Base-by-base conservation (phyloP, 495 filamentous ascomycete species). In the Usnea hakonensis region DNA sequence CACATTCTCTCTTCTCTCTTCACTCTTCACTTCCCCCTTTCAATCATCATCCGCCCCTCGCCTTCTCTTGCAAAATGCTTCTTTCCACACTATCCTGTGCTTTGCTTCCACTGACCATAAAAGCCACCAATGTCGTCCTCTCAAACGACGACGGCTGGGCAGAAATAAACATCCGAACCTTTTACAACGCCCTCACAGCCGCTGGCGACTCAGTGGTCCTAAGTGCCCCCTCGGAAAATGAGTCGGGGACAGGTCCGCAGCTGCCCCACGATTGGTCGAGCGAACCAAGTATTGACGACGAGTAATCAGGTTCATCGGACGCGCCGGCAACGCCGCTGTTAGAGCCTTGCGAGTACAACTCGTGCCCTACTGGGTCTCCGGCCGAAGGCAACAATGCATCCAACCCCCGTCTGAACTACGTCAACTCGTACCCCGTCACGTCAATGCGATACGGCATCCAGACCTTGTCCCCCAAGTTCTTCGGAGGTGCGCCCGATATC, bases 101-200 rank as follows among this genome's bases (percentile, higher is more conserved):
- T 11, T 53, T 62, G 13, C 53, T 62, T 14, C 60, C 60, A 26
- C 38, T 62, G 26, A 14, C 55, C 10, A 55, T n/a, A 14, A 57
- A 33, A 56, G 38, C 26, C 52, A 62, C 60, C 35, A 85, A 84
- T 62, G 82, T 87, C 65, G 70, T 89, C 55, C 83, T 83, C 33
- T 82, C 81, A 55, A 88, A 89, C 66, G 86, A 88, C 64, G 86
- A 89, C 73, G 85, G 86, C 26, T 89, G 85, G 85, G 86, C 85
- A 5, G 85, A 87, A 67, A 79, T 77, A 19, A 88, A 89, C 64
- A 76, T 85, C 37, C 78, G 86, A 19, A 71, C 75, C 2, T 72
- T 87, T 48, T 82, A 81, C 71, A 67, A 80, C 56, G 69, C 77
- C 2, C 73, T 89, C 10, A 74, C 69, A 3, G 70, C 63, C 0